These are phyloP conservation scores for Clohesyomyces aquaticus DNA, from an alignment of 495 filamentous ascomycete genomes.

Conservation along the genomic window DNA sequence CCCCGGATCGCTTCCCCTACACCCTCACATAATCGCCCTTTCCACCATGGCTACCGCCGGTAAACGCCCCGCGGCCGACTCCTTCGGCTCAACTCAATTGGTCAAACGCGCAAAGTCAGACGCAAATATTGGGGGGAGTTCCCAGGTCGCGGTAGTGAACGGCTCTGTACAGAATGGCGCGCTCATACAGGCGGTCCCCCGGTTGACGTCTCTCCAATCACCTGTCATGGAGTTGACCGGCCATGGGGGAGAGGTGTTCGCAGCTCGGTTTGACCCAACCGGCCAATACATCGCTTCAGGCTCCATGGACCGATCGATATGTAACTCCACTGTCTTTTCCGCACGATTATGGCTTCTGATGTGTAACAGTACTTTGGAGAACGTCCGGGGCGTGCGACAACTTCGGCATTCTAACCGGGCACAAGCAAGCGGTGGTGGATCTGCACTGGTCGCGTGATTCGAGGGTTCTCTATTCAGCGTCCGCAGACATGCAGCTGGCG, in stretches of 20 bases:
- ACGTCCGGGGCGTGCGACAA: constrained; percentile 92
- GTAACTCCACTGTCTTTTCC: constrained; percentile 52
- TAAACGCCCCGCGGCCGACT: constrained; percentile 82
- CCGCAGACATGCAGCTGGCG: constrained; percentile 86
- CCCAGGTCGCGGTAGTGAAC: constrained; percentile 64
- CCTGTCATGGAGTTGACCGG: constrained; percentile 93
- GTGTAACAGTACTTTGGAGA: constrained; percentile 78
- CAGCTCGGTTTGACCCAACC: constrained; percentile 85
- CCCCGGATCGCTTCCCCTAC: neutral
- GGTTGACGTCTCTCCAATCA: constrained; percentile 85
- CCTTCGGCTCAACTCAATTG: constrained; percentile 77
- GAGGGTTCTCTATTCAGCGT: constrained; percentile 86
- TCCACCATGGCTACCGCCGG: constrained; percentile 76
- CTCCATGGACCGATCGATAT: constrained; percentile 89
- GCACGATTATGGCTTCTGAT: constrained; percentile 20
- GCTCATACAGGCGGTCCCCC: constrained; percentile 80
- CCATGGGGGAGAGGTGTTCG: constrained; percentile 81
- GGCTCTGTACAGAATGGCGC: constrained; percentile 70
- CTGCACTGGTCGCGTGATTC: constrained; percentile 97
- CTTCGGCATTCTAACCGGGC: constrained; percentile 82
- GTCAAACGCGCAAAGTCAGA: constrained; percentile 85
- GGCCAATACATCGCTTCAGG: constrained; percentile 91
- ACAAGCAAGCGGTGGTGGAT: constrained; percentile 88
- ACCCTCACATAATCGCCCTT: neutral
- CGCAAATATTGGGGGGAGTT: constrained; percentile 66